Base-by-base conservation (phyloP, 805 yeast species). In the Tetrapisispora fleetii region DNA sequence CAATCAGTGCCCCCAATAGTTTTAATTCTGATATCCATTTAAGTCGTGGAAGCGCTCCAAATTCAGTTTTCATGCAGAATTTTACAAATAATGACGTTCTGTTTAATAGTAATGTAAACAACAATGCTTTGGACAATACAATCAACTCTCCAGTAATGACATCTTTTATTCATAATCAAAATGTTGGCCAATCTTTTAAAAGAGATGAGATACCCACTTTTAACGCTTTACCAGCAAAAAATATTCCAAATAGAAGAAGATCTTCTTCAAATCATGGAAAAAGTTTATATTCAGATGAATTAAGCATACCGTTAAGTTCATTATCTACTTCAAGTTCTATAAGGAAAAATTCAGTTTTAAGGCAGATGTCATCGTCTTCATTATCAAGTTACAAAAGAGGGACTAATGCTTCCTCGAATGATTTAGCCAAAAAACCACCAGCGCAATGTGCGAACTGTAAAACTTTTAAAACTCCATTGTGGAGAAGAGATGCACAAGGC, bases 401-500 rank as follows among this genome's bases (percentile, higher is more conserved):
- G 4, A 47, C 60, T 10, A 54, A 42, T 21, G 37, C 40, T 33
- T 35, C 37, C 27, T 47, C 48, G 8, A 24, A 14, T 17, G 46
- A 47, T 28, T 17, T 41, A 18, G 33, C 41, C 14, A 56, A 54
- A 44, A 67, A 67, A 46, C 66, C 64, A 11, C 70, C 65, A 9
- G 65, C 67, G 7, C 70, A 68, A 42, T 91, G 98, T 67, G 81
- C 91, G 17, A 91, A 91, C 67, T 91, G 99, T 67, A 82, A 84
- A 59, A 91, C 99, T 0, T 80, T 77, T 53, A 89, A 95, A 17
- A 91, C 99, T 0, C 99, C 99, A 1, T 67, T 91, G 17, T 91
- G 99, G 99, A 73, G 99, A 57, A 74, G 97, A 45, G 87, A 88
- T 58, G 89, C 95, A 0, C 86, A 85, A 50, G 97, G 97, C 1